Conservation (phyloP, 192 early-diverging fungal species). For the Rhizoclosmatium globosum region DNA sequence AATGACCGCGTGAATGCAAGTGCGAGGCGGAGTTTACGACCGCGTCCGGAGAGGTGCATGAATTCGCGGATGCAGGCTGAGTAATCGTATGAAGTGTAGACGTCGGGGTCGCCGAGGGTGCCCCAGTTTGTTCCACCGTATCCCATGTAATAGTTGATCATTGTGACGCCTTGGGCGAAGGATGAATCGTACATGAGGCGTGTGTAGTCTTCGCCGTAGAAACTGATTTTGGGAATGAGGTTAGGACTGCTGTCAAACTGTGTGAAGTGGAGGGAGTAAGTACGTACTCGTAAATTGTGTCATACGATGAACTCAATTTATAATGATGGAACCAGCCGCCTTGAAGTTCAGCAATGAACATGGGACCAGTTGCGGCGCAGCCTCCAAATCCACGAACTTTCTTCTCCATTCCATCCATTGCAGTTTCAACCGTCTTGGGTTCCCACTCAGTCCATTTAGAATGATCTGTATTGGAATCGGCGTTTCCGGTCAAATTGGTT, state of each 20-base stretch:
- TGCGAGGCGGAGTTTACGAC: slow-evolving; percentile 66
- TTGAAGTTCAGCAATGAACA: slow-evolving; percentile 81
- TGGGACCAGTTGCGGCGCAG: slow-evolving; percentile 67
- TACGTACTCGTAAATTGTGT: slow-evolving; percentile 65
- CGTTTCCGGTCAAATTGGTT: slow-evolving; percentile 10
- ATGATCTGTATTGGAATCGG: neutral
- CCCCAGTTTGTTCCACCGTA: slow-evolving; percentile 88
- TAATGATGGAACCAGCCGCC: slow-evolving; percentile 88
- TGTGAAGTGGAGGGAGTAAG: neutral
- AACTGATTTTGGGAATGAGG: slow-evolving; percentile 34
- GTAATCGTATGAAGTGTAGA: slow-evolving; percentile 82
- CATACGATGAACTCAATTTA: slow-evolving; percentile 66
- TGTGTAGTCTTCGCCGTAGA: slow-evolving; percentile 77
- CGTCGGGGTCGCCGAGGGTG: slow-evolving; percentile 72
- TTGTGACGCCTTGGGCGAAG: slow-evolving; percentile 72
- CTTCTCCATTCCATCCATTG: slow-evolving; percentile 70
- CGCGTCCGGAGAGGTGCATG: slow-evolving; percentile 70
- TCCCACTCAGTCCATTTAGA: slow-evolving; percentile 66
- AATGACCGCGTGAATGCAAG: slow-evolving; percentile 70
- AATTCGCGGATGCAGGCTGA: slow-evolving; percentile 78
- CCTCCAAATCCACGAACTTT: slow-evolving; percentile 74
- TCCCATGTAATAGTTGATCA: slow-evolving; percentile 73
- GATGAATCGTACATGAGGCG: slow-evolving; percentile 64
- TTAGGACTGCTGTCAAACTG: neutral
- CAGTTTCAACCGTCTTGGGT: slow-evolving; percentile 50